Conservation (phyloP, 2,329 filamentous ascomycete genomes). For the Massarina eburnea region DNA sequence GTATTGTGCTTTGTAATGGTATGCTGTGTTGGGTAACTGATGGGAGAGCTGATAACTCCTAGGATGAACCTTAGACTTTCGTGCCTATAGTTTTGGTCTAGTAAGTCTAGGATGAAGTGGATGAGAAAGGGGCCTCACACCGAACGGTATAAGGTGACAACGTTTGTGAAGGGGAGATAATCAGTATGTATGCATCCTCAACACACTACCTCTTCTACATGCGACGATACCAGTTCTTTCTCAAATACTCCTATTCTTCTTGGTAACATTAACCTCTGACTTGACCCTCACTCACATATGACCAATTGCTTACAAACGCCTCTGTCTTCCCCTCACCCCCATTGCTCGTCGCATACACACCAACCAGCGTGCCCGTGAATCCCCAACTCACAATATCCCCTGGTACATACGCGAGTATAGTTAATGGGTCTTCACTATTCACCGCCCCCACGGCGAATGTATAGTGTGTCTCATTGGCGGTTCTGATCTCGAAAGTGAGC, state of each 20-base stretch:
- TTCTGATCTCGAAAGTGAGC: constrained; percentile 47
- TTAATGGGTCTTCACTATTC: constrained; percentile 7
- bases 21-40: too few relatives aligned
- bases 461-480: constrained; percentile 52
- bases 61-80: too few relatives aligned
- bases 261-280: constrained; percentile 11
- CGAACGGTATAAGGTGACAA: too few relatives aligned
- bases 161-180: too few relatives aligned
- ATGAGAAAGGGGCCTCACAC: too few relatives aligned
- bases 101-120: too few relatives aligned
- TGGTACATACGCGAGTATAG: constrained; percentile 23
- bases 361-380: constrained; percentile 51
- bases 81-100: too few relatives aligned
- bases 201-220: too few relatives aligned
- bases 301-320: constrained; percentile 54
- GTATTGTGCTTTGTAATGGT: too few relatives aligned
- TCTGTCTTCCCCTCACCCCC: constrained; percentile 48
- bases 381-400: constrained; percentile 33
- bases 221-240: not conserved
- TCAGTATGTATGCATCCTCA: too few relatives aligned
- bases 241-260: not conserved
- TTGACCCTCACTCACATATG: constrained; percentile 23
- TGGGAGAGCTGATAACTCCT: too few relatives aligned
- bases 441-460: constrained; percentile 30
- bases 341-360: constrained; percentile 57